Evolutionary conservation across 148 eudicot genomes (phyloP).

Genomic region (Rhododendron simsii): DNA sequence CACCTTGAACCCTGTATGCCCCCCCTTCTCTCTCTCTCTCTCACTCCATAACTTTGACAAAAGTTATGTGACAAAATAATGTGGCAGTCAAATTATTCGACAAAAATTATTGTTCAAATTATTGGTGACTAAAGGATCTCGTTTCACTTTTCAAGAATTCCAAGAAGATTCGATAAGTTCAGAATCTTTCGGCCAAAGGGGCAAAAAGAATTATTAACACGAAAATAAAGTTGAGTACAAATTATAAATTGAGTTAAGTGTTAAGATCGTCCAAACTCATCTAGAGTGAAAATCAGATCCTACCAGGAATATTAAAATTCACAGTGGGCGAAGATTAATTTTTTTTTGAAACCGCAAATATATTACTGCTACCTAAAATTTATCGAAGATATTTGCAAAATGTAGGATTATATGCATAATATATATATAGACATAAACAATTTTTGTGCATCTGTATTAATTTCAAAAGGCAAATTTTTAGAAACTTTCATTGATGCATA

Average conservation of each 20-base stretch:
- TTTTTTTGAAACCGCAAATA: not conserved
- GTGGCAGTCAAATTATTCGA: not conserved
- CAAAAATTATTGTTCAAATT: not conserved
- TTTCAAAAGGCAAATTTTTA: not conserved
- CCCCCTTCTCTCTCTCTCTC: not conserved
- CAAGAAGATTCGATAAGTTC: not conserved
- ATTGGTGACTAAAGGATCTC: not conserved
- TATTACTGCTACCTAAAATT: not conserved
- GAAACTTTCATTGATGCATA: not conserved
- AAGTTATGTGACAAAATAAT: not conserved
- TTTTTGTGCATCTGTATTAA: not conserved
- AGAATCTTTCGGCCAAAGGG: not conserved
- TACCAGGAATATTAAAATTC: not conserved
- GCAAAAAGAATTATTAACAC: not conserved
- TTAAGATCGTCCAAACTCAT: not conserved
- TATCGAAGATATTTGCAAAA: not conserved
- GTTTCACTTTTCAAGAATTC: not conserved
- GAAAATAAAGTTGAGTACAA: too few species aligned
- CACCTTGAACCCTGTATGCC: constrained; percentile 41
- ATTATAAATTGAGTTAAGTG: too few species aligned
- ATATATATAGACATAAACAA: too few species aligned
- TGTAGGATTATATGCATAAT: too few species aligned
- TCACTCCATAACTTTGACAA: not conserved
- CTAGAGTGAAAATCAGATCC: not conserved
- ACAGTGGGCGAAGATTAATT: not conserved